phyloP scores from a whole-genome alignment of 2,329 filamentous ascomycete genomes.

The Ascomycota sp. region DNA sequence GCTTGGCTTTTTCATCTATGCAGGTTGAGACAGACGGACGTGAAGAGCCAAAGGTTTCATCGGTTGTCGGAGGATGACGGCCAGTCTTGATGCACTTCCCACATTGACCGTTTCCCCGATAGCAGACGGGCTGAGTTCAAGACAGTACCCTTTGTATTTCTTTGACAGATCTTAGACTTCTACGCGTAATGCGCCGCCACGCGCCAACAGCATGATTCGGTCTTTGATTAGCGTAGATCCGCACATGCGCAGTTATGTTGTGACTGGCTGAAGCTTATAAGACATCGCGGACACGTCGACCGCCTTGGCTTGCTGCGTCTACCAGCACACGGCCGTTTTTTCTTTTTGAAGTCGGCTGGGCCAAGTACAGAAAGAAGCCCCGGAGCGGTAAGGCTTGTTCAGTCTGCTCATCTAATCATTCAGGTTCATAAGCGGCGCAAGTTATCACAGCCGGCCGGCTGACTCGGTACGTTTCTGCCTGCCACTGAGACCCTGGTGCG shows the following conservation, averaged over 20 bases:
- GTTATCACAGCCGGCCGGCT: conserved; percentile 2
- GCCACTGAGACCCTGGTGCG: conserved; percentile 19
- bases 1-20: no score
- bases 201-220: background rate
- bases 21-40: no score
- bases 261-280: conserved; percentile 3
- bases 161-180: background rate
- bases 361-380: no score
- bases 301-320: background rate
- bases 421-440: background rate
- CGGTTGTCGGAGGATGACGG: no score
- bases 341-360: background rate
- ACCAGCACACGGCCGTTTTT: background rate
- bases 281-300: conserved; percentile 1
- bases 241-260: conserved; percentile 1
- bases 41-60: no score
- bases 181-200: background rate
- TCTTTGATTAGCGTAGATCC: conserved; percentile 2
- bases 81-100: no score
- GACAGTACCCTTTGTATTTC: background rate
- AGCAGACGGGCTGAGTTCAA: no score
- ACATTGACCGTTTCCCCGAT: no score
- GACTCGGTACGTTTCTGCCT: conserved; percentile 5
- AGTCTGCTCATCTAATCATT: conserved; percentile 1
- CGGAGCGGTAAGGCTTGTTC: no score